Base-by-base conservation (phyloP, 176 grass and related monocot species). In the Metroxylon sagu region DNA sequence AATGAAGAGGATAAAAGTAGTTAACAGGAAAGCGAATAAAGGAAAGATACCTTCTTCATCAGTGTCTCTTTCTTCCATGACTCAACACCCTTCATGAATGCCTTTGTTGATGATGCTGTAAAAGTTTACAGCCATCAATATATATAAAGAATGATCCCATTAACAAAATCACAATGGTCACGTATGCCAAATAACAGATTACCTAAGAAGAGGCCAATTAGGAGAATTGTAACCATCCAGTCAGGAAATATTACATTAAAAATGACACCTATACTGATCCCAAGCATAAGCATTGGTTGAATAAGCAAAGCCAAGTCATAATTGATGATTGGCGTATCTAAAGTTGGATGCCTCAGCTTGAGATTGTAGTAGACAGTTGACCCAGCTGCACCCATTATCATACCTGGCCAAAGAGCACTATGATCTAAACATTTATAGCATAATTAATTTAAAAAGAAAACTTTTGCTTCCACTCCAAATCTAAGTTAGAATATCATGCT, bases 361-460 rank as follows among this genome's bases (percentile, higher is more conserved):
- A 96, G 71, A n/a, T 96, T 96, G 69, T 77, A 96, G 67, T 85
- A 88, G 1, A 97, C 92, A 0, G 92, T 82, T 4, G 87, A 88
- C 14, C 58, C 72, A 15, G 87, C 76, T 5, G 78, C 75, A 4
- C 92, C 83, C 66, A 84, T 96, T 67, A 95, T 84, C 91, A 87
- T 87, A 79, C 92, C 87, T 80, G 76, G 4, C 29, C 19, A 49
- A 75, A 67, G 58, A 3, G 64, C 35, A 19, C 50, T 10, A 53
- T 17, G 55, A 60, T 53, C 19, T 59, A 35, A 58, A n/a, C 61
- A 21, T 29, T 16, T 29, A 51, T 1, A 2, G 18, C 10, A 19
- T 1, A 2, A 19, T 55, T 21, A 55, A 7, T 21, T 23, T 55
- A 23, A 55, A 12, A 43, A 43, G 35, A 43, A 43, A 43, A 12